phyloP scores from a whole-genome alignment of 2,329 filamentous ascomycete species.

The Seiridium unicorne region DNA sequence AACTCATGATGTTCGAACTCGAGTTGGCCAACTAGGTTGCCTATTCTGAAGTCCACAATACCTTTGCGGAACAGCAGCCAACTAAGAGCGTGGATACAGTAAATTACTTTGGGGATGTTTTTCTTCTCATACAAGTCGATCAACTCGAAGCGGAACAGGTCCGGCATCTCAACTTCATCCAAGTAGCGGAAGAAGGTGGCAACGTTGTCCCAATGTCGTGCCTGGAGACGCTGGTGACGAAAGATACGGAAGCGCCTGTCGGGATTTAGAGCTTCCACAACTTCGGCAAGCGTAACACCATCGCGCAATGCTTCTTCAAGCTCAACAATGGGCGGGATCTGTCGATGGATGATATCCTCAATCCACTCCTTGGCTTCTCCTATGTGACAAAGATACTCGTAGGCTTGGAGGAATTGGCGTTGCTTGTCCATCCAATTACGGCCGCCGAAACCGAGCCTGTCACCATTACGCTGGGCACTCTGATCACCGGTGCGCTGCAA shows the following conservation, averaged over 20 bases:
- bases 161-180: conserved; percentile 86
- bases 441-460: conserved; percentile 70
- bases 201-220: conserved; percentile 96
- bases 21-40: conserved; percentile 92
- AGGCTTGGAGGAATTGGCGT: conserved; percentile 91
- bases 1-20: conserved; percentile 98
- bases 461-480: conserved; percentile 43
- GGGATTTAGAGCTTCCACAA: conserved; percentile 86
- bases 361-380: conserved; percentile 99
- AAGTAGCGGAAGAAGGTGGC: conserved; percentile 94
- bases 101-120: conserved; percentile 98
- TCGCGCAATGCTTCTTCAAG: conserved; percentile 90
- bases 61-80: conserved; percentile 97
- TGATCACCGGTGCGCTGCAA: conserved; percentile 70
- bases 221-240: conserved; percentile 80
- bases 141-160: conserved; percentile 94
- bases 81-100: conserved; percentile 95
- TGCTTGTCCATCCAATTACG: conserved; percentile 99
- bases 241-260: conserved; percentile 79
- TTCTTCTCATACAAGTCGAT: conserved; percentile 99
- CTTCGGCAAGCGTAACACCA: conserved; percentile 90
- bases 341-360: conserved; percentile 48
- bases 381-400: conserved; percentile 98
- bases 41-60: conserved; percentile 92
- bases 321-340: conserved; percentile 86